Conservation (phyloP, 768 basidiomycete species). For the Tylopilus plumbeoviolaceoides region DNA sequence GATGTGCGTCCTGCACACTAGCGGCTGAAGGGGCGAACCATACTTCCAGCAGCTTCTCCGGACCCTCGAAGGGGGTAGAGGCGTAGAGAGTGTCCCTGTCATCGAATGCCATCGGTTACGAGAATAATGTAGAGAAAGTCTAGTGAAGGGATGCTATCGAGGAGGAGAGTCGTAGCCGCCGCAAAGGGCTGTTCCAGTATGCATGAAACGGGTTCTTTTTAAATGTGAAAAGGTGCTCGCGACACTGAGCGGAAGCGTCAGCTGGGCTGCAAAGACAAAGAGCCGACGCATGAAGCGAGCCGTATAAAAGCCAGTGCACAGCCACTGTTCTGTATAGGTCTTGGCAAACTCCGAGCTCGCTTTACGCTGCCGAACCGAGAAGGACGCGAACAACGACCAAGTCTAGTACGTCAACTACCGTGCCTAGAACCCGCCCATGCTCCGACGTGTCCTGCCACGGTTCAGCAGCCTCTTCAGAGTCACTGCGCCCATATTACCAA, state of each 20-base stretch:
- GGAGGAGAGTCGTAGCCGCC: slow-evolving; percentile 36
- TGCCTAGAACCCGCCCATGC: slow-evolving; percentile 11
- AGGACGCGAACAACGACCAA: neutral
- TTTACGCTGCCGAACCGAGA: neutral
- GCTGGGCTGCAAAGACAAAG: slow-evolving; percentile 16
- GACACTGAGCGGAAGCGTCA: slow-evolving; percentile 14
- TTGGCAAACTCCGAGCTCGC: slow-evolving; percentile 4
- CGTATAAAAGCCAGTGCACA: slow-evolving; percentile 12
- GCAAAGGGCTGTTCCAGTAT: slow-evolving; percentile 37
- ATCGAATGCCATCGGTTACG: slow-evolving; percentile 24
- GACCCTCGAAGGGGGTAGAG: slow-evolving; percentile 78
- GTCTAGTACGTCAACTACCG: slow-evolving; percentile 6
- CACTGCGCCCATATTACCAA: slow-evolving; percentile 47
- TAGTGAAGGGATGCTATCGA: slow-evolving; percentile 44
- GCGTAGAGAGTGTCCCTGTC: slow-evolving; percentile 20
- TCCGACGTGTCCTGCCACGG: slow-evolving; percentile 41
- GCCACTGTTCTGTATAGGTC: slow-evolving; percentile 26
- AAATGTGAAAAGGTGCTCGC: slow-evolving; percentile 10
- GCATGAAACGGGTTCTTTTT: slow-evolving; percentile 37
- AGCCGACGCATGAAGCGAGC: slow-evolving; percentile 4
- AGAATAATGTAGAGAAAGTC: slow-evolving; percentile 1
- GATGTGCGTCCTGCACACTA: slow-evolving; percentile 46
- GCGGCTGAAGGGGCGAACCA: slow-evolving; percentile 88
- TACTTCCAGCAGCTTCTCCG: slow-evolving; percentile 93
- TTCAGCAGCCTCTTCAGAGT: slow-evolving; percentile 44